Evolutionary conservation across 805 yeast genomes (phyloP).

Genomic region (Nakazawaea holstii): DNA sequence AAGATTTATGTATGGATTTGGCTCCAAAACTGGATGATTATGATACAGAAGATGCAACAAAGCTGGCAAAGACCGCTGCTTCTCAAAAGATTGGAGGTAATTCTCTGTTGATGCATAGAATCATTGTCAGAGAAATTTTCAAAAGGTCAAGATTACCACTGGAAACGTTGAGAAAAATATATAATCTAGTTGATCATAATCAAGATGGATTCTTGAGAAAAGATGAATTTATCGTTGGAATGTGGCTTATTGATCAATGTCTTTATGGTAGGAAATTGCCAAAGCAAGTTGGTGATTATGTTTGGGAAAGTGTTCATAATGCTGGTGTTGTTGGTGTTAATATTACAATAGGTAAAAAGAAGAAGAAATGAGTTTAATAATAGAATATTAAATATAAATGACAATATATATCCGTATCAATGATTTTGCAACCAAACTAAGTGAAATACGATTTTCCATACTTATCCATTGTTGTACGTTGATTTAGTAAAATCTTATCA

Average conservation of each 20-base stretch:
- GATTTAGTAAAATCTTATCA: no score
- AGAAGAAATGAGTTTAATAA: neutral
- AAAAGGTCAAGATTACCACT: conserved; percentile 64
- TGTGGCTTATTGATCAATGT: conserved; percentile 97
- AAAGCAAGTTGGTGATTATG: conserved; percentile 50
- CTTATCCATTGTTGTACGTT: no score
- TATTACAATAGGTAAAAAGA: conserved; percentile 27
- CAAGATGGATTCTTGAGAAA: conserved; percentile 72
- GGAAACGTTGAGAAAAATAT: conserved; percentile 57
- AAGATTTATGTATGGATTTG: conserved; percentile 52
- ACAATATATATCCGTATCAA: neutral
- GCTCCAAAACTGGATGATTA: neutral
- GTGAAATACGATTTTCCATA: no score
- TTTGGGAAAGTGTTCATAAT: conserved; percentile 76
- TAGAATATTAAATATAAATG: no score
- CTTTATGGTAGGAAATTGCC: conserved; percentile 91
- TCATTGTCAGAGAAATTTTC: conserved; percentile 79
- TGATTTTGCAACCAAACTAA: neutral
- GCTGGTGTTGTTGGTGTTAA: conserved; percentile 28
- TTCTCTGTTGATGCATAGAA: conserved; percentile 39
- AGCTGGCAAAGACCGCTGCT: conserved; percentile 16
- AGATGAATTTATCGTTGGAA: conserved; percentile 88
- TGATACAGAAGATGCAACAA: conserved; percentile 17
- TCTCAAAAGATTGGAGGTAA: conserved; percentile 2
- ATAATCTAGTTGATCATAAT: conserved; percentile 78